These are phyloP conservation scores for Penium margaritaceum DNA, from an alignment of 139 green algal species.

Conservation along the genomic window DNA sequence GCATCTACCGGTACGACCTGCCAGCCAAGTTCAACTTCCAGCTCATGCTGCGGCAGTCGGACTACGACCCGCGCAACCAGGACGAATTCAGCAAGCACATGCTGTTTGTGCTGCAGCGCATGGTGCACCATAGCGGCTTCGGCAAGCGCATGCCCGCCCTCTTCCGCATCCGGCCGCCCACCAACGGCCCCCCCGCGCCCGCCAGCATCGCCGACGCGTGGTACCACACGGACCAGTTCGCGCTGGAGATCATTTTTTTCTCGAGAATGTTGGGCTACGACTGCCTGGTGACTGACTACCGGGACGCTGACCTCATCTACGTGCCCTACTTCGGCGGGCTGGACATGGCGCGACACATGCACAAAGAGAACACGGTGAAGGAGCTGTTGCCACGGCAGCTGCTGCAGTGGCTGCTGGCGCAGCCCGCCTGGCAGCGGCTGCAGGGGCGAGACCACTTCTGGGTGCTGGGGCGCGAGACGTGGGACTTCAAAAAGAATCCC, in stretches of 20 bases:
- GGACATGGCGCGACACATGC: neutral
- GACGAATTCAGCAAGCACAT: no score
- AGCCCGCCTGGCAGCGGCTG: conserved; percentile 6
- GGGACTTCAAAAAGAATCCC: conserved; percentile 9
- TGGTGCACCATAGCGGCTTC: no score
- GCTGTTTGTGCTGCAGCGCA: no score
- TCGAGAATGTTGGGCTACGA: conserved; percentile 8
- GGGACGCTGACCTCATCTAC: conserved; percentile 10
- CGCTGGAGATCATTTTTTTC: conserved; percentile 9
- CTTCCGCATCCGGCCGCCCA: no score
- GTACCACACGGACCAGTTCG: conserved; percentile 23
- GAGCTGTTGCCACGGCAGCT: neutral
- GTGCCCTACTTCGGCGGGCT: conserved; percentile 11
- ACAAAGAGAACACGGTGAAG: neutral
- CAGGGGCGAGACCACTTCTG: conserved; percentile 14
- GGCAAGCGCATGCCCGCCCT: no score
- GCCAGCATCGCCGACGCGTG: no score
- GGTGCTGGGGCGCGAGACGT: neutral
- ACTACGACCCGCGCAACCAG: no score
- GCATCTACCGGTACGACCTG: conserved; percentile 8
- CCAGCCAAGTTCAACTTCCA: conserved; percentile 15
- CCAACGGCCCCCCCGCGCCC: no score
- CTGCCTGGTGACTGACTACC: conserved; percentile 3
- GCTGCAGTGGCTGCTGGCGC: neutral
- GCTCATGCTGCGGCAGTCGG: conserved; percentile 9